Evolutionary conservation across 2,329 filamentous ascomycete genomes (phyloP).

Genomic region (Bipolaris oryzae): DNA sequence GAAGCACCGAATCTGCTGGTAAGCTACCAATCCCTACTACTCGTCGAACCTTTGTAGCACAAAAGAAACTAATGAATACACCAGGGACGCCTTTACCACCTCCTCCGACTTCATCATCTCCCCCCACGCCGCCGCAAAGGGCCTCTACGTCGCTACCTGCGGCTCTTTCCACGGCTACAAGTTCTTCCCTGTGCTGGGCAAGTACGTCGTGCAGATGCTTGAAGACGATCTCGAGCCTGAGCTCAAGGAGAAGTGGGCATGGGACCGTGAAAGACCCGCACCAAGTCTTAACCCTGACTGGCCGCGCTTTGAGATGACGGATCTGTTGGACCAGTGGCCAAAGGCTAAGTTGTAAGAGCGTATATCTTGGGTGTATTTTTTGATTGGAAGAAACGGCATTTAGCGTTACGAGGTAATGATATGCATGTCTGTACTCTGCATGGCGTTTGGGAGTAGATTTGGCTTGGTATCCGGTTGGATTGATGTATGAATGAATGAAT

Average conservation of each 20-base stretch:
- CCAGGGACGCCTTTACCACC: slow-evolving; percentile 67
- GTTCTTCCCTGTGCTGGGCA: slow-evolving; percentile 64
- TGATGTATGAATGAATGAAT: neutral
- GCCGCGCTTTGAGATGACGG: slow-evolving; percentile 63
- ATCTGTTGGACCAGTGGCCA: slow-evolving; percentile 52
- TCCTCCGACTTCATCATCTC: slow-evolving; percentile 63
- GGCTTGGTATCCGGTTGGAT: neutral
- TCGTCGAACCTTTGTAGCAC: rapidly evolving
- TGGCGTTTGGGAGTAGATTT: slow-evolving; percentile 7
- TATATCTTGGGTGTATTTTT: neutral
- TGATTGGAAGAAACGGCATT: neutral
- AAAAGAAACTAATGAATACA: slow-evolving; percentile 7
- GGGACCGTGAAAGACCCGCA: slow-evolving; percentile 64
- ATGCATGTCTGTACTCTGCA: slow-evolving; percentile 7
- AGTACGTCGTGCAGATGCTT: slow-evolving; percentile 59
- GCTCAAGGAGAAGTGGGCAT: slow-evolving; percentile 68
- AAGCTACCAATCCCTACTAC: slow-evolving; percentile 15
- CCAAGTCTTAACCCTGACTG: slow-evolving; percentile 59
- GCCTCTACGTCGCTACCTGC: slow-evolving; percentile 64
- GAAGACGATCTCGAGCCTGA: slow-evolving; percentile 49
- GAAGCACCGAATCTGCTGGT: slow-evolving; percentile 72
- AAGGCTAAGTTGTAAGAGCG: slow-evolving; percentile 37
- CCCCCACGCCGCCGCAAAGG: slow-evolving; percentile 53
- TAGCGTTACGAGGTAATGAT: slow-evolving; percentile 6
- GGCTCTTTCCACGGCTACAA: slow-evolving; percentile 68